These are phyloP conservation scores for Komagataella pseudopastoris DNA, from an alignment of 805 yeast species.

Conservation along the genomic window DNA sequence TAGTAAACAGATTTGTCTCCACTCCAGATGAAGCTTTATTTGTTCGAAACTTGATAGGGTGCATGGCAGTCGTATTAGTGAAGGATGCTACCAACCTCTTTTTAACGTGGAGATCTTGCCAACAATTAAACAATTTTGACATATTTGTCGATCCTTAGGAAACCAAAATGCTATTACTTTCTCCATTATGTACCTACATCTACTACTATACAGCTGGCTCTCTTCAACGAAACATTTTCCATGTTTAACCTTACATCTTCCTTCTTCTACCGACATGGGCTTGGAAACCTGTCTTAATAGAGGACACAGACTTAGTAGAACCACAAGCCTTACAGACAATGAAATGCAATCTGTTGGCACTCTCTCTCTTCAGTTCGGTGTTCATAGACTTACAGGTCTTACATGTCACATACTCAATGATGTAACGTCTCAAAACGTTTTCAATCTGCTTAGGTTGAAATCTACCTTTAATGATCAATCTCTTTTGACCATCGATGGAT, in stretches of 20 bases:
- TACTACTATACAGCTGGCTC: background rate
- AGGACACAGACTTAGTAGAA: slow-evolving; percentile 89
- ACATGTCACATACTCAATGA: slow-evolving; percentile 95
- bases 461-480: slow-evolving; percentile 95
- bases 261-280: slow-evolving; percentile 91
- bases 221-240: background rate
- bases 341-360: slow-evolving; percentile 91
- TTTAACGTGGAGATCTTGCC: slow-evolving; percentile 17
- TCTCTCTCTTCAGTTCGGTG: slow-evolving; percentile 90
- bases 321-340: slow-evolving; percentile 98
- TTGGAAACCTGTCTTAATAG: slow-evolving; percentile 99
- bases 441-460: slow-evolving; percentile 97
- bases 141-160: background rate
- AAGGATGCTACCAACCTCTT: slow-evolving; percentile 20
- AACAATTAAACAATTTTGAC: slow-evolving; percentile 12
- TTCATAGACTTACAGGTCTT: slow-evolving; percentile 97
- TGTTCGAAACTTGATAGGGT: slow-evolving; percentile 20
- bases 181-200: background rate
- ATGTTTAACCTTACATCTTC: slow-evolving; percentile 23
- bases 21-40: slow-evolving; percentile 25
- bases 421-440: slow-evolving; percentile 89
- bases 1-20: slow-evolving; percentile 9
- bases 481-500: slow-evolving; percentile 94
- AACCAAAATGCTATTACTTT: background rate
- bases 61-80: slow-evolving; percentile 13